These are phyloP conservation scores for Clavaria fumosa DNA, from an alignment of 768 basidiomycete genomes.

Conservation along the genomic window DNA sequence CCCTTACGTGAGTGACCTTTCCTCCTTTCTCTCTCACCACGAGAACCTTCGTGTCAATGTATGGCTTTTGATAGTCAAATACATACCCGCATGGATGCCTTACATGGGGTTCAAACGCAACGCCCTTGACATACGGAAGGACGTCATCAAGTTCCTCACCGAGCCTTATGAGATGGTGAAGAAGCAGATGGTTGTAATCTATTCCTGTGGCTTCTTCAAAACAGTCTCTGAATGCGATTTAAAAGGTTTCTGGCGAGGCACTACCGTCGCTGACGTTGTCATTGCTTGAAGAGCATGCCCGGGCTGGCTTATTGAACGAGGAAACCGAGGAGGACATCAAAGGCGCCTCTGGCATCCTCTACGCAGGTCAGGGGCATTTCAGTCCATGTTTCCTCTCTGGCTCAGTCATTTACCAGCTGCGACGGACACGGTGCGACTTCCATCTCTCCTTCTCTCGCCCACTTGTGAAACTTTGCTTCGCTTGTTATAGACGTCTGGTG, in stretches of 20 bases:
- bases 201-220: background rate
- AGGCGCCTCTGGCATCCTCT: constrained; percentile 39
- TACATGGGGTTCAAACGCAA: constrained; percentile 31
- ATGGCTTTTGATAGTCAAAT: constrained; percentile 14
- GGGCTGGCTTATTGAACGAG: constrained; percentile 19
- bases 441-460: constrained; percentile 3
- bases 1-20: constrained; percentile 22
- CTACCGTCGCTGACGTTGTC: constrained; percentile 30
- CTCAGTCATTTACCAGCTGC: constrained; percentile 17
- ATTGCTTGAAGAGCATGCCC: constrained; percentile 25
- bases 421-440: constrained; percentile 22
- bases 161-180: constrained; percentile 36
- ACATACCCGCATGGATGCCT: constrained; percentile 36
- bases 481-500: constrained; percentile 30
- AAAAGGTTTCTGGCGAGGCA: constrained; percentile 27
- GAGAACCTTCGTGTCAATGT: background rate
- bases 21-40: background rate
- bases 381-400: background rate
- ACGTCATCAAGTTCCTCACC: constrained; percentile 32
- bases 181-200: constrained; percentile 23
- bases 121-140: constrained; percentile 26
- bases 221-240: constrained; percentile 7
- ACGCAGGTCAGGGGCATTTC: constrained; percentile 24
- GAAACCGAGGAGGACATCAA: constrained; percentile 40
- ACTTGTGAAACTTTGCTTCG: background rate